Conservation (phyloP, 257 asterid genomes). For the Solanum sitiens region DNA sequence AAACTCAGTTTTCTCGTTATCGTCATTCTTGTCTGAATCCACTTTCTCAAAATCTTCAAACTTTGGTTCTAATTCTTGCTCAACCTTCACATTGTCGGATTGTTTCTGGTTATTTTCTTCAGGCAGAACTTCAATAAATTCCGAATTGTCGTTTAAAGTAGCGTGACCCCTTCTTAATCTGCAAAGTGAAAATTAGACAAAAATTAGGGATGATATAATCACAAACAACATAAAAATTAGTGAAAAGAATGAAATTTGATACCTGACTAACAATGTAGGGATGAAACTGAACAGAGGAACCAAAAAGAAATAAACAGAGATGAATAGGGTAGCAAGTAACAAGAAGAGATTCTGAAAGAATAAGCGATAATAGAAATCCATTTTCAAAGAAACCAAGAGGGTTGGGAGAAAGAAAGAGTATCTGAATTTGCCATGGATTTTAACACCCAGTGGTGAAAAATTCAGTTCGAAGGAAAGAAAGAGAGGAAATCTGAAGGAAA, state of each 20-base stretch:
- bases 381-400: slow-evolving; percentile 9
- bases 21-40: slow-evolving; percentile 10
- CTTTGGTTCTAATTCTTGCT: slow-evolving; percentile 2
- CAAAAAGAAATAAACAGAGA: slow-evolving; percentile 29
- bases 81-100: neutral
- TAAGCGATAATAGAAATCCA: slow-evolving; percentile 30
- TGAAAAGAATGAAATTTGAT: neutral
- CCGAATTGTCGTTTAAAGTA: neutral
- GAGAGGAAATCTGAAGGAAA: slow-evolving; percentile 4
- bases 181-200: neutral
- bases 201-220: neutral
- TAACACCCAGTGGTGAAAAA: slow-evolving; percentile 6
- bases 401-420: neutral
- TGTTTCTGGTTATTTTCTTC: neutral
- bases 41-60: neutral
- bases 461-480: slow-evolving; percentile 30
- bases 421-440: neutral
- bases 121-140: neutral
- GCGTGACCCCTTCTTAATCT: slow-evolving; percentile 21
- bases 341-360: slow-evolving; percentile 23
- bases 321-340: slow-evolving; percentile 9
- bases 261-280: slow-evolving; percentile 43
- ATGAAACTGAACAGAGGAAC: slow-evolving; percentile 31
- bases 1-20: slow-evolving; percentile 22
- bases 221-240: no score